A percentile compares a stretch with the other conserved stretches of the same genome.
These are phyloP conservation scores for Backusella morwellensis DNA, from an alignment of 192 early-diverging fungal genomes.

Conservation along the genomic window DNA sequence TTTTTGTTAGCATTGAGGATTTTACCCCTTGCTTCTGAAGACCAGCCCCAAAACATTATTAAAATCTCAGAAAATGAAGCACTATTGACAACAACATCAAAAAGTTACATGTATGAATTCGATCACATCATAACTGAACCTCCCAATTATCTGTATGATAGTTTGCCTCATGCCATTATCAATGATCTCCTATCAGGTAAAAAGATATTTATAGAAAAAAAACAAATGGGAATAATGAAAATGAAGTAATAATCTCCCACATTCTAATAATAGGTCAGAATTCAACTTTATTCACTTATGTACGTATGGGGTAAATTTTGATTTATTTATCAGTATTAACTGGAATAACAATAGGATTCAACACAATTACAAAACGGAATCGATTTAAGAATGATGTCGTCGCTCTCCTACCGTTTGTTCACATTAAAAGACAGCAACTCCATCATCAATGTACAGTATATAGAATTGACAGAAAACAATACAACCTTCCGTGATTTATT, in stretches of 20 bases:
- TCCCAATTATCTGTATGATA: neutral
- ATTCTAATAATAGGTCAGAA: neutral
- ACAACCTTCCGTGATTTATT: neutral
- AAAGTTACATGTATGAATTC: neutral
- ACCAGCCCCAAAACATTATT: neutral
- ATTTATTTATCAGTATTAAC: neutral
- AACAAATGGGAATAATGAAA: neutral
- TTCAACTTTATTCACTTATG: neutral
- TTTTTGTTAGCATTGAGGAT: slow-evolving; percentile 1
- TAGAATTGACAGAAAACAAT: neutral
- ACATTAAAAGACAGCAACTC: neutral
- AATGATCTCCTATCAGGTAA: slow-evolving; percentile 6
- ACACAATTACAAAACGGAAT: neutral
- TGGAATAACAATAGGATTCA: neutral
- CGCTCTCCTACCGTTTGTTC: neutral
- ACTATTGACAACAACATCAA: neutral
- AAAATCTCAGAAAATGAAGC: slow-evolving; percentile 7
- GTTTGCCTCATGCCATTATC: neutral
- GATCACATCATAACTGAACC: neutral
- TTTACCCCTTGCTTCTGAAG: neutral
- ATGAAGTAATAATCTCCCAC: neutral
- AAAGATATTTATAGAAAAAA: neutral
- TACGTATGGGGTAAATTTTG: neutral
- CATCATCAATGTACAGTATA: neutral
- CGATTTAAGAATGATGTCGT: neutral